phyloP scores from a whole-genome alignment of 139 green algal genomes.

The Mychonastes homosphaera region DNA sequence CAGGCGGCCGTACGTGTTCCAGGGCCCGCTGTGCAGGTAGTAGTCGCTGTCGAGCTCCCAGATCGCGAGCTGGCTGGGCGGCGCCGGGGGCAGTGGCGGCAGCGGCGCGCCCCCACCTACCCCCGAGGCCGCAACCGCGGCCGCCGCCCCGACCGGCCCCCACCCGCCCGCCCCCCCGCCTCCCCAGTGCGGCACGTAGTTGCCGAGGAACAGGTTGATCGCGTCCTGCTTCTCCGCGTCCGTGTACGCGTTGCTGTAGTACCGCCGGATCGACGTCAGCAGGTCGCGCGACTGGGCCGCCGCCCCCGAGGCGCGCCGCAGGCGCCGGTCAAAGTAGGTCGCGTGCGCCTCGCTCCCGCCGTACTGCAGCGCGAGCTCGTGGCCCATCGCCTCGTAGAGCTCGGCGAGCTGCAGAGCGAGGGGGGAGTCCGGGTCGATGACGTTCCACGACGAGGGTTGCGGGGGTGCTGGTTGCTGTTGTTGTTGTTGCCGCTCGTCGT shows the following conservation, averaged over 20 bases:
- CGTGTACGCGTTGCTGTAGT: conserved; percentile 80
- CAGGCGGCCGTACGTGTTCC: not conserved
- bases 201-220: conserved; percentile 91
- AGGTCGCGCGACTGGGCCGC: conserved; percentile 39
- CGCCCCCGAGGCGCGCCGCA: conserved; percentile 68
- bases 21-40: conserved; percentile 54
- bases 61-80: conserved; percentile 40
- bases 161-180: too few relatives aligned
- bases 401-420: conserved; percentile 67
- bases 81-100: conserved; percentile 17
- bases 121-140: not conserved
- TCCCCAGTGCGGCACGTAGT: conserved; percentile 32
- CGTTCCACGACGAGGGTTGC: too few relatives aligned
- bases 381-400: conserved; percentile 84
- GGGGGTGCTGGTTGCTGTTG: too few relatives aligned
- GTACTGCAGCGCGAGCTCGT: conserved; percentile 80
- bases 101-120: not conserved
- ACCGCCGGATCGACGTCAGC: conserved; percentile 44
- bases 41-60: conserved; percentile 77
- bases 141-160: too few relatives aligned
- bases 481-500: too few relatives aligned
- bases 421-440: conserved; percentile 30
- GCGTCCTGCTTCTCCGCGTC: conserved; percentile 89
- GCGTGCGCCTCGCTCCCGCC: conserved; percentile 85
- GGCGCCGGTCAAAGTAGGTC: conserved; percentile 67